Evolutionary conservation across 148 eudicot genomes (phyloP), one percentile per base, ranked within the genome.

Genomic region (Amaranthus cruentus): DNA sequence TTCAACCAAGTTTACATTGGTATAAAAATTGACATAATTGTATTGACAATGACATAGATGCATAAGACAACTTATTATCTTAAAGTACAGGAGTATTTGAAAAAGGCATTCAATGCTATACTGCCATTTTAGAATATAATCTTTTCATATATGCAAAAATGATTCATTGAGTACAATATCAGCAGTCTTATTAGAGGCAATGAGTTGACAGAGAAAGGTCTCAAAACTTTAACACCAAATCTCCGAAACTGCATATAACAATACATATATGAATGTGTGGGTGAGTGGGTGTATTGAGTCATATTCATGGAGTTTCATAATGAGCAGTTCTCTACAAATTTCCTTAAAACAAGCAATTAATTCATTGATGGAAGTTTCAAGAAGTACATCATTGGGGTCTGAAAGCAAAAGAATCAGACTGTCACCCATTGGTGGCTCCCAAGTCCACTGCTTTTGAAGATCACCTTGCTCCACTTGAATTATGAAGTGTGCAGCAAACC

Each of bases 351-450:
- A 51, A n/a, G 74, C 74, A 61, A 47, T n/a, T n/a, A 51, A 44
- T 70, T 48, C 53, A 54, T 53, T 7, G 55, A 56, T 62, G 14
- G 46, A 69, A 76, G 73, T 67, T 12, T 69, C 14, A 66, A 73
- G 62, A 83, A 43, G 69, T 94, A 91, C 98, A 84, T 95, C 98
- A 79, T 91, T 89, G 70, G 96, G 92, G 83, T 95, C 98, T 81
- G 88, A 88, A 82, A 91, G 90, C 84, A 91, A 75, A 77, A 95
- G 97, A 78, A 95, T 85, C 86, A 91, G 81, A 85, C 92, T 90
- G 73, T 85, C 91, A 65, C 91, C 85, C 97, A 95, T 95, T 82
- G 81, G 84, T 47, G 93, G 82, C 76, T 95, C 97, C 98, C 98
- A 95, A 66, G 89, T 83, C 98, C 96, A 95, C 82, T 85, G 89